Conservation (phyloP, 2,329 filamentous ascomycete genomes). For the Aspergillus transmontanensis region DNA sequence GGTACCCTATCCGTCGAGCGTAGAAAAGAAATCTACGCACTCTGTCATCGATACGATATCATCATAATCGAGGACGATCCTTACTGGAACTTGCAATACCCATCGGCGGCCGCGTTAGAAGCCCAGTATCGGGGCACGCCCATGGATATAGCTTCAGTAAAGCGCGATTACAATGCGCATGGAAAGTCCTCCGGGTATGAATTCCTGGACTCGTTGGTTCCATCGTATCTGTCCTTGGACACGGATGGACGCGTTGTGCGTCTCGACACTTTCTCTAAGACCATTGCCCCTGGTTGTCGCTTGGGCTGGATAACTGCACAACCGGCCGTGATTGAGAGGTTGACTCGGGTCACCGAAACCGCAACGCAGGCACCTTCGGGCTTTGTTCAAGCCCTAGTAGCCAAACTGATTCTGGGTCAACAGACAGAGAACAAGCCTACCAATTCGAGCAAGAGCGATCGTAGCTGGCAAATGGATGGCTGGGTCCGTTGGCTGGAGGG, state of each 20-base stretch:
- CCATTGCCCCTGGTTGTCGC: slow-evolving; percentile 83
- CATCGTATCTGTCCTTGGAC: slow-evolving; percentile 80
- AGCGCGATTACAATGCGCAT: slow-evolving; percentile 43
- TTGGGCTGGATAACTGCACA: slow-evolving; percentile 90
- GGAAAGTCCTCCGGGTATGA: slow-evolving; percentile 66
- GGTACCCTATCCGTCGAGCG: slow-evolving; percentile 73
- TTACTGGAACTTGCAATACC: slow-evolving; percentile 93
- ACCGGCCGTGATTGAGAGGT: slow-evolving; percentile 73
- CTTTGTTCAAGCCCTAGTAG: slow-evolving; percentile 81
- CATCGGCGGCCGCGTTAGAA: slow-evolving; percentile 61
- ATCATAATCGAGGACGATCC: slow-evolving; percentile 93
- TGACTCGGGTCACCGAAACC: slow-evolving; percentile 73
- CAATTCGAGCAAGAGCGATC: slow-evolving; percentile 47
- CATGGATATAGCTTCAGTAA: slow-evolving; percentile 36
- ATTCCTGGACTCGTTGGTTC: slow-evolving; percentile 81
- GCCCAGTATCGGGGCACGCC: slow-evolving; percentile 30
- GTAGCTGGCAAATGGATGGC: slow-evolving; percentile 77
- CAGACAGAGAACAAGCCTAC: slow-evolving; percentile 56
- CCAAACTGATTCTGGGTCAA: slow-evolving; percentile 65
- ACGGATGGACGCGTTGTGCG: slow-evolving; percentile 84
- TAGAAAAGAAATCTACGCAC: slow-evolving; percentile 74
- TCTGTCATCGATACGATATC: slow-evolving; percentile 83
- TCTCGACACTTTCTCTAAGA: slow-evolving; percentile 93
- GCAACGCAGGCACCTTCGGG: slow-evolving; percentile 83
- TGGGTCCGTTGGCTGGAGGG: slow-evolving; percentile 92